Evolutionary conservation across 1,139 yeast species (phyloP), one percentile per base, ranked within the genome.

Genomic region (Geotrichum bryndzae): DNA sequence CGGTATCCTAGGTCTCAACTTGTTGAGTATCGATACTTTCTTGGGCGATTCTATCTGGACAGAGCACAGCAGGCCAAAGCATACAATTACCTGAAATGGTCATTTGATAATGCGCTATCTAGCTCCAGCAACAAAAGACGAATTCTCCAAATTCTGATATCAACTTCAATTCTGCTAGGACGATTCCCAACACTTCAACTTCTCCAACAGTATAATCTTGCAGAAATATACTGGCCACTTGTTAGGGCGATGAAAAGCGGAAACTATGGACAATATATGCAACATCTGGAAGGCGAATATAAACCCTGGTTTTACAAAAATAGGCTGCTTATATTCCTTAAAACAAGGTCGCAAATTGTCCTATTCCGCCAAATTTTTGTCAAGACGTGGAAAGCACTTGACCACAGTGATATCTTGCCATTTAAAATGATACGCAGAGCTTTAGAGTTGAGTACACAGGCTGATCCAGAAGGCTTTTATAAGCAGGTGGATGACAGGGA

Each of bases 1-100:
- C 68, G 71, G 13, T 85, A 82, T 63, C 77, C 83, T 3, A 73
- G 75, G 54, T 74, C 83, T 1, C 85, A 86, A 65, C 83, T 83
- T 61, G 79, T 88, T 4, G 87, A 85, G 67, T 88, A 86, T 72
- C 76, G 94, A 59, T 89, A 79, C 71, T 83, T 85, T 68, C 77
- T 88, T 54, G 91, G 91, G 0, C 80, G 85, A 60, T 89, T 82
- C 69, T 84, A 85, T 68, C 72, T 88, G 58, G 80, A 83, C 53
- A 86, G 86, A 63, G 81, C 83, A 64, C 86, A 85, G 67, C 76
- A 86, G 41, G 74, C 77, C 13, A 80, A 79, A 59, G 83, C 90
- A 2, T 85, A 79, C 67, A 70, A 74, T 33, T 91, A 89, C 69
- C 77, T 90, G 54, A 68, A 74, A 38, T 87, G 91, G 88, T 84